Evolutionary conservation across 441 rosid genomes (phyloP).

Genomic region (Euphorbia corollata): DNA sequence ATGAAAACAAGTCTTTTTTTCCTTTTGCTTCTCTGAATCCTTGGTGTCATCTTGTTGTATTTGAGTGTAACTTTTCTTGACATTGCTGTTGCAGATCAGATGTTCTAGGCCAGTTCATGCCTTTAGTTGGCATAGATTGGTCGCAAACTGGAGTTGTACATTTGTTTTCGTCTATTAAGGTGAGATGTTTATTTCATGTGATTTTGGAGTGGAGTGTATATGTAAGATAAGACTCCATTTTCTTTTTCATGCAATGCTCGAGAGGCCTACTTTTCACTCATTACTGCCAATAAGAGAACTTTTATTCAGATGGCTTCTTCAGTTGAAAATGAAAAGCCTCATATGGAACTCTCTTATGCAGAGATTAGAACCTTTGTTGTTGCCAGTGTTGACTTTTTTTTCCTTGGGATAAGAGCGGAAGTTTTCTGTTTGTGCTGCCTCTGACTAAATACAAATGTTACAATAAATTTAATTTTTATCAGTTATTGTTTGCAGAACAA

Average conservation of each 20-base stretch:
- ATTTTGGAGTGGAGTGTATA: conserved; percentile 6
- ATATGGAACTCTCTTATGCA: background rate
- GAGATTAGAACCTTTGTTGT: background rate
- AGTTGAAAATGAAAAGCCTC: conserved; percentile 10
- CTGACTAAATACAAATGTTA: conserved; percentile 63
- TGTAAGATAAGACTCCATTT: conserved; percentile 3
- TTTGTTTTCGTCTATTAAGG: conserved; percentile 89
- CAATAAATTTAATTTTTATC: conserved; percentile 1
- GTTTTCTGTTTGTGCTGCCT: conserved; percentile 34
- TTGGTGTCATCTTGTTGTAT: conserved; percentile 13
- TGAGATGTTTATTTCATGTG: conserved; percentile 27
- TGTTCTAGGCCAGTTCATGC: conserved; percentile 98
- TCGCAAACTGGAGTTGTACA: conserved; percentile 90
- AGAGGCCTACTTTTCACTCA: background rate
- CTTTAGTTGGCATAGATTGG: conserved; percentile 94
- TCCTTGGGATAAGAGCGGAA: background rate
- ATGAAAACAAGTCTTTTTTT: background rate
- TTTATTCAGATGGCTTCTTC: conserved; percentile 1
- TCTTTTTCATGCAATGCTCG: conserved; percentile 1
- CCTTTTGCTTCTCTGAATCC: conserved; percentile 1
- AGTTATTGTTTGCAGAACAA: conserved; percentile 60
- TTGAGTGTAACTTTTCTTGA: conserved; percentile 9
- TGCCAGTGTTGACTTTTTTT: background rate
- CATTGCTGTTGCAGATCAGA: conserved; percentile 61
- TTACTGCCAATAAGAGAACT: conserved; percentile 4